Evolutionary conservation across 805 yeast species (phyloP), one percentile per base, ranked within the genome.

Genomic region (Torulaspora gathmanii): DNA sequence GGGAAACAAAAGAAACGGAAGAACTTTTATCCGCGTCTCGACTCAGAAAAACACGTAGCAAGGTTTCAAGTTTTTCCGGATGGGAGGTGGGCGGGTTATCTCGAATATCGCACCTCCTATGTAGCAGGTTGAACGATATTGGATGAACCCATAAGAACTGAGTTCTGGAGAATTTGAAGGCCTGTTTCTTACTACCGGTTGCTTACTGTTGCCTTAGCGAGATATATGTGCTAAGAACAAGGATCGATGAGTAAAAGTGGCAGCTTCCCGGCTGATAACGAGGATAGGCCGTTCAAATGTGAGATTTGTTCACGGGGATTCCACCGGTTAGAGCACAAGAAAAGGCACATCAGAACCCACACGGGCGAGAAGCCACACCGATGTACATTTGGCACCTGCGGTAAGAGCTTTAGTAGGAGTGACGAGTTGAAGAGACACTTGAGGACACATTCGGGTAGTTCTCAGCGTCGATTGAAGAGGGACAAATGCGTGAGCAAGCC

Each of bases 361-460:
- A 87, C 96, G 2, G 96, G 96, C 35, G 95, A 88, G 62, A 86
- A 86, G 62, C 95, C 95, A 2, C 91, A 86, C 60, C 82, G 79
- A 37, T 87, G 96, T 64, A 76, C 81, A 16, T 86, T 76, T 56
- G 89, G 91, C 2, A 86, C 86, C 12, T 87, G 96, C 65, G 66
- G 80, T 44, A 86, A 88, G 65, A 73, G 86, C 51, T 87, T 87
- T 61, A 76, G 85, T 46, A 73, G 96, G 49, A 75, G 83, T 23
- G 96, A 88, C 66, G 96, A 87, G 67, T 72, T 87, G 47, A 88
- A 95, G 9, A 72, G 96, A 53, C 96, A 87, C 65, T 73, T 83
- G 37, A 70, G 95, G 50, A 88, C 86, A 44, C 96, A 88, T 66
- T 74, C 78, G 16, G 80, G 79, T 54, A 82, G 80, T 29, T 69